These are phyloP conservation scores for Danielia reshetovae DNA, from an alignment of 805 yeast genomes.

Conservation along the genomic window DNA sequence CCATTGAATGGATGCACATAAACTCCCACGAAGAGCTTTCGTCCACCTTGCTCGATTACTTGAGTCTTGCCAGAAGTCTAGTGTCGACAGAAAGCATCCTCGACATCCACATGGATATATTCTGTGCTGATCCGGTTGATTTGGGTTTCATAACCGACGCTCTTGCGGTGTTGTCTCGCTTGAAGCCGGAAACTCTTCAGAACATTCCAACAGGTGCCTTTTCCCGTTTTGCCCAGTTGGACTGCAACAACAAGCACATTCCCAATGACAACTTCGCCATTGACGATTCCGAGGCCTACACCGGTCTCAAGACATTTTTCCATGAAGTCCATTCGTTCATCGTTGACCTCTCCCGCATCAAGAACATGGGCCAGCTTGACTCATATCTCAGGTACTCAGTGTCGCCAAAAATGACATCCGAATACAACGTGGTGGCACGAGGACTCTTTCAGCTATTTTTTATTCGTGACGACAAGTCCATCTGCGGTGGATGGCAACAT, in stretches of 20 bases:
- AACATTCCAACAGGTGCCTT: constrained; percentile 14
- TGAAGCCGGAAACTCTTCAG: background rate
- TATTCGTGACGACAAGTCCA: constrained; percentile 56
- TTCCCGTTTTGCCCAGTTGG: constrained; percentile 35
- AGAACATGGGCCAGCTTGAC: constrained; percentile 22
- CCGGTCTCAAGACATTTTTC: constrained; percentile 18
- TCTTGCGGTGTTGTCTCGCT: background rate
- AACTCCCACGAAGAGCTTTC: too few relatives aligned
- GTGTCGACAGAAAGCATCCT: constrained; percentile 13
- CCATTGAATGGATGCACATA: constrained; percentile 36
- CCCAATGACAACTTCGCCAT: constrained; percentile 30
- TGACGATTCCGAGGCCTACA: constrained; percentile 18
- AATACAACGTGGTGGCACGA: constrained; percentile 49
- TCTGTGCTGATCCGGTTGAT: background rate
- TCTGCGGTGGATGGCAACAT: constrained; percentile 46
- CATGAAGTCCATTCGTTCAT: constrained; percentile 17
- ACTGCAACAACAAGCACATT: constrained; percentile 33
- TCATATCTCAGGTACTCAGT: constrained; percentile 27
- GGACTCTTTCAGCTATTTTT: constrained; percentile 60
- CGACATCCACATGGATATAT: constrained; percentile 3
- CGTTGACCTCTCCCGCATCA: constrained; percentile 15
- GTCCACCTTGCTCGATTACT: constrained; percentile 28
- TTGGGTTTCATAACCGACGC: background rate
- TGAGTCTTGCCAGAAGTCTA: constrained; percentile 26
- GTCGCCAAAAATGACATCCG: constrained; percentile 17